Evolutionary conservation across 2,329 filamentous ascomycete genomes (phyloP), one percentile per base, ranked within the genome.

Genomic region (Xylariaceae sp.): DNA sequence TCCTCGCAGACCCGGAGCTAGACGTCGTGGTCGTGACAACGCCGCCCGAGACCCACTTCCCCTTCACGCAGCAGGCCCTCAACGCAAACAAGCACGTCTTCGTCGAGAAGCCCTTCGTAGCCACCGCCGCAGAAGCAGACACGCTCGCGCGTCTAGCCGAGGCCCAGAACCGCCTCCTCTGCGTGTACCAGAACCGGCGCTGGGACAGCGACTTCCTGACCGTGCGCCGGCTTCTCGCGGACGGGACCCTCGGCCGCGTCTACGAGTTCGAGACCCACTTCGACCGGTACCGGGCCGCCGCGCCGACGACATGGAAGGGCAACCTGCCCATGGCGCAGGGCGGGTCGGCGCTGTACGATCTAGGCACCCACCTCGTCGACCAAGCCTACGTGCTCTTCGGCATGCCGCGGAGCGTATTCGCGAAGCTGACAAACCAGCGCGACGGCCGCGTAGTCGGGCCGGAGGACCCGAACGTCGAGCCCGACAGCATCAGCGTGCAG

Each of bases 71-170:
- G 68, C 70, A 80, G 48, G 84, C 86, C 0, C 76, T 92, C 45
- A 77, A 86, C 66, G 75, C 80, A 9, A 85, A 85, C 62, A 92
- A 92, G 74, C 85, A 92, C 69, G 86, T 92, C 22, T 76, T 92
- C 49, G 86, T 87, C 46, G 89, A 92, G 74, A 92, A 92, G 75
- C 89, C 89, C 2, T 92, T 92, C 68, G 87, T 89, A 12, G 85
- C 88, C 18, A 87, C 84, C 1, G 75, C 80, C 1, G 75, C 80
- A 54, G 84, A 92, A 71, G 88, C 88, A 10, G 76, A 81, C 32
- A 15, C 16, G 26, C 80, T 92, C 6, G 77, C 80, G 42, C 69
- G 70, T 9, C 71, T 85, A 47, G 80, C 85, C 9, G 70, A 76
- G 58, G 69, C 77, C 54, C 69, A 76, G 44, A 69, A 73, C 36